These are phyloP conservation scores for Eucalyptus victrix DNA, from an alignment of 345 rosid genomes.

Conservation along the genomic window DNA sequence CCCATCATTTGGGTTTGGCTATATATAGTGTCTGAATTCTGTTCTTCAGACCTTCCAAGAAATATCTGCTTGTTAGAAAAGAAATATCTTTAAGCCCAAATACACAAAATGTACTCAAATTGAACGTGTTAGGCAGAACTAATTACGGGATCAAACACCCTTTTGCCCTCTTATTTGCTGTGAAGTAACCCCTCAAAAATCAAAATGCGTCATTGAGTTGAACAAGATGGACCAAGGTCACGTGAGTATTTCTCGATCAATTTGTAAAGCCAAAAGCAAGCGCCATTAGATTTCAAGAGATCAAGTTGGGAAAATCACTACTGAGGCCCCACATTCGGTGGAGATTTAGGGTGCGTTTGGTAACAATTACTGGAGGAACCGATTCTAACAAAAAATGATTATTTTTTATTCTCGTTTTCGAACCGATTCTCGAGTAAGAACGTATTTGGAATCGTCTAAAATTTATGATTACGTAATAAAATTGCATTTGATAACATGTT, in stretches of 20 bases:
- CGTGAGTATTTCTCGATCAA: background rate
- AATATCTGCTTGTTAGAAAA: background rate
- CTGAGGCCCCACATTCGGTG: background rate
- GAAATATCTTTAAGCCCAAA: background rate
- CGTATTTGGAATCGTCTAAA: too few relatives aligned
- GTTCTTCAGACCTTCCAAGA: background rate
- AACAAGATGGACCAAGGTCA: background rate
- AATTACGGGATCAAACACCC: background rate
- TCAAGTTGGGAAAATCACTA: background rate
- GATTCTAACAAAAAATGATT: too few relatives aligned
- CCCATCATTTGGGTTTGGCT: background rate
- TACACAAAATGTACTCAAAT: background rate
- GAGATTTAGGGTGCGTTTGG: background rate
- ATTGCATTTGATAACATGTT: too few relatives aligned
- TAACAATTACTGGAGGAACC: too few relatives aligned
- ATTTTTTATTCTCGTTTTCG: too few relatives aligned
- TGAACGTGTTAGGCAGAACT: background rate
- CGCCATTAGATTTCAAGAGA: background rate
- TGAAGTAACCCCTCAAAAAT: background rate
- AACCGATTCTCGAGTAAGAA: too few relatives aligned
- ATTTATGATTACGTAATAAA: rapidly evolving
- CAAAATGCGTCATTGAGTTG: background rate
- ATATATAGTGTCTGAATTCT: background rate
- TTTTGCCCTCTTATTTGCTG: background rate
- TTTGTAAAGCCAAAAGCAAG: background rate